phyloP scores from a whole-genome alignment of 1,284 basidiomycete species.

The Exobasidium cylindrosporum region DNA sequence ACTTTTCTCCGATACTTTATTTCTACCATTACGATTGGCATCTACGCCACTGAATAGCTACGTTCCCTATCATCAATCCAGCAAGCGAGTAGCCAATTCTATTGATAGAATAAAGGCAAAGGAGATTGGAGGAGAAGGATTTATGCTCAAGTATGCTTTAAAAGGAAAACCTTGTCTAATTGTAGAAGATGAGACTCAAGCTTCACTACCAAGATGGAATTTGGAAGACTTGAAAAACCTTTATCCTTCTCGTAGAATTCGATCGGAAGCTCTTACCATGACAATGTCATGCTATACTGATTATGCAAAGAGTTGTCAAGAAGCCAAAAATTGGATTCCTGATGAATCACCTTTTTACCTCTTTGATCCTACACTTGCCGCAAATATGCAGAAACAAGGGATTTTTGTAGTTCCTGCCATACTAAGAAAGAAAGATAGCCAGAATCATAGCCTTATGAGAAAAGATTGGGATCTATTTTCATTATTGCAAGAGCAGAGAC shows the following conservation, averaged over 20 bases:
- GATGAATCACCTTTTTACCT: conserved; percentile 52
- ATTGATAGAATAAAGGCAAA: background rate
- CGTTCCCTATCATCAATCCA: background rate
- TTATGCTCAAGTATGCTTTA: conserved; percentile 20
- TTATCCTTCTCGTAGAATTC: conserved; percentile 37
- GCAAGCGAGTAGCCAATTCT: background rate
- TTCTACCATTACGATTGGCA: conserved; percentile 41
- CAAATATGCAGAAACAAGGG: conserved; percentile 21
- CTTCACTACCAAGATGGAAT: conserved; percentile 32
- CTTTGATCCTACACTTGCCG: conserved; percentile 42
- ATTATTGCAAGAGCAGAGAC: conserved; percentile 20
- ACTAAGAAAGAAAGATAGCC: background rate
- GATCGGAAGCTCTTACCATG: conserved; percentile 44
- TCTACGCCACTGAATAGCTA: conserved; percentile 30
- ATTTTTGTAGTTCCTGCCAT: conserved; percentile 4
- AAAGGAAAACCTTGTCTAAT: conserved; percentile 23
- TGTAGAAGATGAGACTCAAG: conserved; percentile 22
- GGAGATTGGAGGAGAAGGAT: conserved; percentile 13
- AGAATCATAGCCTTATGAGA: background rate
- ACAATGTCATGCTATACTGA: conserved; percentile 31
- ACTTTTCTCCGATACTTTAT: conserved; percentile 44
- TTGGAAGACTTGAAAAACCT: conserved; percentile 29
- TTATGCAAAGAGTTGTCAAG: conserved; percentile 31
- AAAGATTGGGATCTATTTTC: conserved; percentile 12
- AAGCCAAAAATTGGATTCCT: conserved; percentile 31